Base-by-base conservation (phyloP, 345 rosid genomes). In the Lepidium didymum region DNA sequence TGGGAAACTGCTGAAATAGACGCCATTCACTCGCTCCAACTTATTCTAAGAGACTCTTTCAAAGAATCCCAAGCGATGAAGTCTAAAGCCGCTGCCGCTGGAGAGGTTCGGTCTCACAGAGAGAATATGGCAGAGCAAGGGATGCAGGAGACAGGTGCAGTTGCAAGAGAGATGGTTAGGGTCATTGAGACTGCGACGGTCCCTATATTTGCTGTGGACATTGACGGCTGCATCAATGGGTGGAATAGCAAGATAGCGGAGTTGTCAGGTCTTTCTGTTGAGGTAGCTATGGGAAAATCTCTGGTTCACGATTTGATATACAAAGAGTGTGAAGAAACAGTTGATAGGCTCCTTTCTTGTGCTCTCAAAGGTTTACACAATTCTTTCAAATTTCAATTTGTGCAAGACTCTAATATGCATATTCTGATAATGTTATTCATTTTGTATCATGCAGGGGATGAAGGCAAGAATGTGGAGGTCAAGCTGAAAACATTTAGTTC, bases 1-100 rank as follows among this genome's bases (percentile, higher is more conserved):
- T 88, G 96, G 97, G 97, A 93, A 74, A 83, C 81, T 73, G 92
- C 95, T 19, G 98, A 93, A 80, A 87, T 93, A 96, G 98, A 93
- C 74, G 98, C 97, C 21, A 90, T 90, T 70, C 98, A 90, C 69
- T 90, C 98, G 25, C 73, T 90, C 79, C 97, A 90, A 81, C 91
- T 93, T 63, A 93, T 93, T 75, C 69, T 93, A 64, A 82, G 97
- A 56, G 98, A 93, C 78, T 87, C 96, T 11, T 93, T 86, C 73
- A 86, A 68, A 75, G 92, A 90, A 15, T 75, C 86, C 3, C 91
- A 87, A 76, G 81, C 86, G 33, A 79, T 80, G 75, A 83, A 87
- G 80, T 80, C 96, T 55, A 88, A 85, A 81, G 87, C 83, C 33
- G 80, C 82, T 41, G 77, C 83, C 46, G 50, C 62, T 31, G 71